Base-by-base conservation (phyloP, 1,139 yeast species). In the Geotrichum histeridarum region DNA sequence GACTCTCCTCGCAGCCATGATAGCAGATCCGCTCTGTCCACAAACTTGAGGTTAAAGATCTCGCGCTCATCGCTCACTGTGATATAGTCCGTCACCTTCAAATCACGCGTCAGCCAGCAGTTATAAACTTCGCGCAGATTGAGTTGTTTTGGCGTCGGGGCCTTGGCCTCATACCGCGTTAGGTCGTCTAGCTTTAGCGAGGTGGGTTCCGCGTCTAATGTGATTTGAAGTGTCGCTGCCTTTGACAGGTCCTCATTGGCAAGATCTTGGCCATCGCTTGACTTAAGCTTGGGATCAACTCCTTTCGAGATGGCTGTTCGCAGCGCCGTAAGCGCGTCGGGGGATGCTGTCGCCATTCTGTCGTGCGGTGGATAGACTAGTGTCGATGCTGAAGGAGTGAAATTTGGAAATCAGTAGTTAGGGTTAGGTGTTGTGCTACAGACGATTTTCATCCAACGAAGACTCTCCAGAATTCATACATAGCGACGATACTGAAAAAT, bases 1-100 rank as follows among this genome's bases (percentile, higher is more conserved):
- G 80, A 74, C 33, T 81, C 77, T 3, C 95, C 96, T 58, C 78
- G 78, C 56, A 91, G 76, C 91, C 94, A 90, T 18, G 89, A 80
- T 51, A 84, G 77, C 60, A 93, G 77, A 65, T 91, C 96, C 3
- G 91, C 84, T 70, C 95, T 84, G 61, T 89, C 95, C 68, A 88
- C 73, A 67, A 93, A 91, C 59, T 89, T 83, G 68, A 94, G 80
- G 61, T 88, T 88, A 3, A 81, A 76, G 42, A 91, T 77, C 3
- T 81, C 79, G 51, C 78, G 73, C 53, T 79, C 80, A 60, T 82
- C 83, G 62, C 96, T 87, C 51, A 80, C 83, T 27, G 83, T 79
- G 60, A 89, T 80, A 67, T 93, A 91, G 57, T 90, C 96, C 11
- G 96, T 84, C 51, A 90, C 86, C 42, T 85, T 80, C 38, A 86